phyloP scores from a whole-genome alignment of 192 early-diverging fungal species.

The Paraglomus occultum region DNA sequence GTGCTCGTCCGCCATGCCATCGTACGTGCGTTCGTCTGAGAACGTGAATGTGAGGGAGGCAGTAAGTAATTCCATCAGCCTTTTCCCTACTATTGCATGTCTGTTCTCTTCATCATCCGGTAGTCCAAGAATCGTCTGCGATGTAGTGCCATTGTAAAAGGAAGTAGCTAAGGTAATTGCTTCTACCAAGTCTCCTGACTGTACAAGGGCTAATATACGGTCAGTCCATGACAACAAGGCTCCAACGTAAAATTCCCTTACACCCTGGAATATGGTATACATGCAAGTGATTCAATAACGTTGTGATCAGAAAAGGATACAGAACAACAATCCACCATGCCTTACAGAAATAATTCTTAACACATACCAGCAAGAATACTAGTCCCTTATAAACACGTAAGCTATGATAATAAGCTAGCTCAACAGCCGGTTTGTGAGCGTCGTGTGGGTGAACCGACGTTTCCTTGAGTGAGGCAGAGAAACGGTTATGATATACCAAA shows the following conservation, averaged over 20 bases:
- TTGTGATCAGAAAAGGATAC: neutral
- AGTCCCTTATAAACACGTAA: slow-evolving; percentile 55
- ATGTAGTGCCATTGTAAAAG: slow-evolving; percentile 56
- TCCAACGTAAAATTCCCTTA: slow-evolving; percentile 52
- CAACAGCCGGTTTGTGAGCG: slow-evolving; percentile 16
- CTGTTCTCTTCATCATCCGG: slow-evolving; percentile 54
- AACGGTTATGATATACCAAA: slow-evolving; percentile 59
- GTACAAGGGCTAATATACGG: slow-evolving; percentile 52
- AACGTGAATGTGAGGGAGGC: slow-evolving; percentile 57
- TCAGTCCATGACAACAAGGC: slow-evolving; percentile 59
- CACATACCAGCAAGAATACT: slow-evolving; percentile 54
- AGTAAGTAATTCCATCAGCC: slow-evolving; percentile 51
- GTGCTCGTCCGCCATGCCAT: slow-evolving; percentile 41
- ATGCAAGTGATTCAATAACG: neutral
- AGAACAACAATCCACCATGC: neutral
- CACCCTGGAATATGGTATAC: slow-evolving; percentile 37
- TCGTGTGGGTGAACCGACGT: slow-evolving; percentile 18
- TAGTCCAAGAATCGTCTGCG: slow-evolving; percentile 58
- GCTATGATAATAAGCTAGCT: slow-evolving; percentile 56
- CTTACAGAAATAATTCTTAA: neutral
- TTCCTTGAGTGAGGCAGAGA: slow-evolving; percentile 37
- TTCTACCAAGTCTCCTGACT: slow-evolving; percentile 57
- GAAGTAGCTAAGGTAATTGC: slow-evolving; percentile 54
- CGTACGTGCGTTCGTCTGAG: slow-evolving; percentile 44
- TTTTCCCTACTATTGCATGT: slow-evolving; percentile 51